Base-by-base conservation (phyloP, 345 rosid species). In the Draba incana region DNA sequence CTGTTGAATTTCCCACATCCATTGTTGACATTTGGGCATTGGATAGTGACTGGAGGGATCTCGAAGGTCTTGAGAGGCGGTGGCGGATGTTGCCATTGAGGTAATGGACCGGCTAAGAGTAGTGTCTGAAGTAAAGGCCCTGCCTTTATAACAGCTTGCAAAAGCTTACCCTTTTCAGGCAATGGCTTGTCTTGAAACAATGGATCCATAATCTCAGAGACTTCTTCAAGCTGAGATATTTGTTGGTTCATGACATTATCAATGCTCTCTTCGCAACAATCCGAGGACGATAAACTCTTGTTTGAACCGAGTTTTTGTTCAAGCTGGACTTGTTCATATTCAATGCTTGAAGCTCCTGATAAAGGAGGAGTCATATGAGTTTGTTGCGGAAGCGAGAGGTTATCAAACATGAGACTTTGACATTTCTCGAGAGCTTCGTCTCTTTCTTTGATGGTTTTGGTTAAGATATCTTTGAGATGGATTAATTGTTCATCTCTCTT, bases 81-180 rank as follows among this genome's bases (percentile, higher is more conserved):
- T 1, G 99, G 99, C 3, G 99, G 99, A 79, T 91, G 87, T 35
- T 83, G 86, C 99, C 99, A 94, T 71, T 94, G 92, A 55, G 99
- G 99, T 37, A 94, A 82, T 28, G 97, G 97, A 30, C 96, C 99
- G 0, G 97, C 99, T 64, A 94, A 79, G 41, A 94, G 95, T 2
- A 94, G 86, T 6, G 99, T 94, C 79, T 89, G 88, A 68, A 94
- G 80, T 28, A 94, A 81, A n/a, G 99, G 99, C 1, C 99, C 99
- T 16, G 97, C 97, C 82, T 87, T 85, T 81, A 94, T 85, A 35
- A 94, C 99, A 43, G 99, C 97, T 64, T 94, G 91, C 68, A 94
- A 78, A 72, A 94, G 92, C 85, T 89, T 91, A 5, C 99, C 99
- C 75, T 94, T 94, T 69, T 94, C 97, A 5, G 98, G 98, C 24